Conservation (phyloP, 768 basidiomycete species). For the Pleurotus giganteus region DNA sequence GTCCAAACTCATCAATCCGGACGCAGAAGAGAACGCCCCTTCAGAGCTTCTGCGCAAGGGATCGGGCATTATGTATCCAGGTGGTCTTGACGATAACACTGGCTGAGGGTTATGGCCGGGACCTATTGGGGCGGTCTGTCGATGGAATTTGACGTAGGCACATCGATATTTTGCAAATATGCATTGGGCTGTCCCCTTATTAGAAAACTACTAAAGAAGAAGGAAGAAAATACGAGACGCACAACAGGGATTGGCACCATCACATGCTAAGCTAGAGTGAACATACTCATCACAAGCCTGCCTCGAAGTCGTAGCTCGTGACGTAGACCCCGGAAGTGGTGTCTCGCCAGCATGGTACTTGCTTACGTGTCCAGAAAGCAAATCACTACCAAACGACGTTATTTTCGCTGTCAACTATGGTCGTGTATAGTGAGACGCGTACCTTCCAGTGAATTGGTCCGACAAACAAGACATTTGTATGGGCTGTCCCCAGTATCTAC, state of each 20-base stretch:
- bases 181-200: too few species aligned
- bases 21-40: constrained; percentile 55
- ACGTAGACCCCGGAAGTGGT: constrained; percentile 37
- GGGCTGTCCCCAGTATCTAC: constrained; percentile 89
- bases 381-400: constrained; percentile 50
- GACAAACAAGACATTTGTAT: constrained; percentile 85
- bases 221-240: constrained; percentile 25
- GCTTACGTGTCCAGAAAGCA: constrained; percentile 83
- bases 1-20: constrained; percentile 78
- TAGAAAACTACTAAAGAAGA: constrained; percentile 22
- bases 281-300: constrained; percentile 87
- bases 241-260: constrained; percentile 80
- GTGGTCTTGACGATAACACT: constrained; percentile 25
- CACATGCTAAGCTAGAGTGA: constrained; percentile 69
- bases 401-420: constrained; percentile 5
- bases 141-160: constrained; percentile 80
- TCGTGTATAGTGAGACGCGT: constrained; percentile 15
- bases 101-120: constrained; percentile 59
- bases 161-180: constrained; percentile 66
- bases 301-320: constrained; percentile 74
- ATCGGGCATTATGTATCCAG: constrained; percentile 30
- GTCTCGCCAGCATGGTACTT: constrained; percentile 86
- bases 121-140: constrained; percentile 75
- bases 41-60: constrained; percentile 33
- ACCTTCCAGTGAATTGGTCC: constrained; percentile 92